Conservation (phyloP, 1,284 basidiomycete genomes). For the Malassezia equina region DNA sequence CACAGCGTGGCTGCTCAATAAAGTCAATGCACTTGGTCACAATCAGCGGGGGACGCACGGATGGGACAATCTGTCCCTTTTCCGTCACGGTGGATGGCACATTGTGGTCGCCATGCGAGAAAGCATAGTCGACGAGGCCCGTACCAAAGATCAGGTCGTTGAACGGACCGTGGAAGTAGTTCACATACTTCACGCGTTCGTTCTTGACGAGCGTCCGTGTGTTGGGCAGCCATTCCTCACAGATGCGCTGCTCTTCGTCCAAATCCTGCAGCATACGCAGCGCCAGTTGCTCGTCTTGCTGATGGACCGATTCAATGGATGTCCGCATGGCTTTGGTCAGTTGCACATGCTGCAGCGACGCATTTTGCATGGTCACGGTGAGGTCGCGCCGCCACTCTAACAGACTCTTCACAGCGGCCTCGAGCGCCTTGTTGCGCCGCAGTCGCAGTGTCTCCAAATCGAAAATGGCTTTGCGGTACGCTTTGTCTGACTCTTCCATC, state of each 20-base stretch:
- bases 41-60: conserved; percentile 59
- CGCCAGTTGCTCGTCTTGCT: conserved; percentile 55
- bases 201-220: conserved; percentile 51
- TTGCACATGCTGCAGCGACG: conserved; percentile 29
- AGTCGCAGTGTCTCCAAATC: conserved; percentile 79
- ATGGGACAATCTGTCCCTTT: conserved; percentile 55
- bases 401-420: conserved; percentile 72
- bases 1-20: conserved; percentile 61
- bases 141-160: conserved; percentile 77
- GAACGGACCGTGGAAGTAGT: conserved; percentile 72
- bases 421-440: conserved; percentile 67
- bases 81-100: conserved; percentile 53
- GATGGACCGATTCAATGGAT: conserved; percentile 27
- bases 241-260: conserved; percentile 51
- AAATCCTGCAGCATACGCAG: conserved; percentile 67
- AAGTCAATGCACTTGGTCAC: conserved; percentile 73
- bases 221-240: conserved; percentile 53
- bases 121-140: conserved; percentile 80
- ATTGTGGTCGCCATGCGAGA: conserved; percentile 51
- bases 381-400: conserved; percentile 69
- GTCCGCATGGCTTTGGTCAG: conserved; percentile 22
- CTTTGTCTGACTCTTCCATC: conserved; percentile 59
- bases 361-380: conserved; percentile 54
- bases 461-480: conserved; percentile 81
- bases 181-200: conserved; percentile 59